Evolutionary conservation across 768 basidiomycete genomes (phyloP), one percentile per base, ranked within the genome.

Genomic region (Kwoniella shandongensis): DNA sequence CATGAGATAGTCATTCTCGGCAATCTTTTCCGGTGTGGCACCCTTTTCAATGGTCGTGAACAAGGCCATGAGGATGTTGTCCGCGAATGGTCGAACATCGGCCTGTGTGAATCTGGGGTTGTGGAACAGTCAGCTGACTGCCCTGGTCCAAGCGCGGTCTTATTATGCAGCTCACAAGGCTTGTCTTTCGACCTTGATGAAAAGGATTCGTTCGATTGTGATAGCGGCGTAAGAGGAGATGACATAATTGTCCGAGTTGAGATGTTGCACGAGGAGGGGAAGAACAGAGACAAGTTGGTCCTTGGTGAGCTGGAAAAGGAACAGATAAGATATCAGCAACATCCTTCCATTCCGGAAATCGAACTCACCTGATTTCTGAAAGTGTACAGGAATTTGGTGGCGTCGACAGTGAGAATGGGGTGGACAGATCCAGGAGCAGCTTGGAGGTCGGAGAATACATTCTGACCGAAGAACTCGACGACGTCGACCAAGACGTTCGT

Each of bases 1-100:
- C 92, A 97, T 99, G 45, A 98, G 79, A 75, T 96, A 88, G 76
- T 98, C 94, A 66, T 99, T 99, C 74, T 97, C 93, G 0, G 94
- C 91, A 29, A 94, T 84, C 79, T 94, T 93, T 74, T 96, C 89
- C 0, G 96, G 85, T 3, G 88, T 88, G 2, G 81, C 82, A 5
- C 85, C 88, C 39, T 79, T 78, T 74, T 92, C 90, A 41, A 96
- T 88, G 75, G 88, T 91, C 38, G 78, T 76, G 62, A 99, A 80
- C 4, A 97, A 80, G 3, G 85, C 86, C 65, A 76, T 74, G 18
- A 79, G 77, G 57, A 96, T 81, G 42, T 83, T 81, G 15, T 83
- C 80, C n/a, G 91, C 89, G 61, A 88, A 83, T 11, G 88, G 88
- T 45, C 86, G 86, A 26, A 97, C 84, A 72, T 98, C 94, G 26